Evolutionary conservation across 371 early-diverging fungal species (phyloP).

Genomic region (Apophysomyces elegans): DNA sequence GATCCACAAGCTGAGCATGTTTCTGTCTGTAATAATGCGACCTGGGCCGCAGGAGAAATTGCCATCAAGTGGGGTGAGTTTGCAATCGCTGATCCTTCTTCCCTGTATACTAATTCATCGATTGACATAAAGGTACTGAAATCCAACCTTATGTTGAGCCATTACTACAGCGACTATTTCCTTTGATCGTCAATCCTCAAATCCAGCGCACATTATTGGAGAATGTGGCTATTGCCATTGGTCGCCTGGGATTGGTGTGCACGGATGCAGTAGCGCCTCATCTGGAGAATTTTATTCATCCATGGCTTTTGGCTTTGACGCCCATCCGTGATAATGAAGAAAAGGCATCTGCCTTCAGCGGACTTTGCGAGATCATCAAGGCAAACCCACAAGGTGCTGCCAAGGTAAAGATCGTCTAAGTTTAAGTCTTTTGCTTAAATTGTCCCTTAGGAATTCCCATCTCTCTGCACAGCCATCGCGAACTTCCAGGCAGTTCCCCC

Average conservation of each 20-base stretch:
- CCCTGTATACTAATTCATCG: slow-evolving; percentile 4
- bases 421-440: background rate
- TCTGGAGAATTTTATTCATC: slow-evolving; percentile 63
- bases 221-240: slow-evolving; percentile 89
- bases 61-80: slow-evolving; percentile 70
- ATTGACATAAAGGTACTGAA: slow-evolving; percentile 38
- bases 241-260: slow-evolving; percentile 79
- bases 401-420: slow-evolving; percentile 23
- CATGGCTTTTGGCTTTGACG: slow-evolving; percentile 68
- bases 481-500: slow-evolving; percentile 67
- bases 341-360: slow-evolving; percentile 87
- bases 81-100: background rate
- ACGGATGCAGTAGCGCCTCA: slow-evolving; percentile 74
- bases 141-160: slow-evolving; percentile 65
- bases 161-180: slow-evolving; percentile 72
- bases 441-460: slow-evolving; percentile 56
- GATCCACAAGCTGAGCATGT: slow-evolving; percentile 67
- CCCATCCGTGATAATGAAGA: slow-evolving; percentile 82
- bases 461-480: slow-evolving; percentile 76
- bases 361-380: slow-evolving; percentile 81
- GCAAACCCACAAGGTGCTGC: slow-evolving; percentile 76
- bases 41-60: slow-evolving; percentile 95
- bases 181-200: slow-evolving; percentile 62
- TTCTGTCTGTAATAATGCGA: slow-evolving; percentile 89
- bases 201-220: slow-evolving; percentile 71